Evolutionary conservation across 306 rosid species (phyloP).

Genomic region (Castanea sativa): DNA sequence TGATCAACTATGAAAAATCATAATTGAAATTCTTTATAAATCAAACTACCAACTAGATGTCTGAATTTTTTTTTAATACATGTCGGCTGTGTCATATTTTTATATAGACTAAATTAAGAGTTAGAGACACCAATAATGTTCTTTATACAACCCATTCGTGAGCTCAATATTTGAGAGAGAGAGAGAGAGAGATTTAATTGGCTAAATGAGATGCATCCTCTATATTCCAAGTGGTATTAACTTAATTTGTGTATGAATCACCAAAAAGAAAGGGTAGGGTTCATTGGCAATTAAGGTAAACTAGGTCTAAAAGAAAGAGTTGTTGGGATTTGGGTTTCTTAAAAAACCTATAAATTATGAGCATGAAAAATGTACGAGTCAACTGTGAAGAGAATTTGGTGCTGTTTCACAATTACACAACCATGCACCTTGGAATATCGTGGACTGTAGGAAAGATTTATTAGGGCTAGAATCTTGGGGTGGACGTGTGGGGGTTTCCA

Average conservation of each 20-base stretch:
- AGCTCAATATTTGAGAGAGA: background rate
- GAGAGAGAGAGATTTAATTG: background rate
- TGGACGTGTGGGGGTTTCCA: conserved; percentile 25
- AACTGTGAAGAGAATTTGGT: conserved; percentile 30
- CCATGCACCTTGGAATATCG: conserved; percentile 1
- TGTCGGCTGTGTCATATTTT: conserved; percentile 20
- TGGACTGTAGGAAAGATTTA: background rate
- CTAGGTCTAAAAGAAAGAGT: background rate
- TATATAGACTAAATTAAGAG: conserved; percentile 3
- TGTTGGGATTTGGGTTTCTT: background rate
- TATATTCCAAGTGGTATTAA: background rate
- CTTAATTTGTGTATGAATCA: background rate
- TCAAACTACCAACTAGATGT: background rate
- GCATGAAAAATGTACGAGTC: conserved; percentile 5
- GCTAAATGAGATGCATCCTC: background rate
- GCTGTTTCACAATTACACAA: conserved; percentile 3
- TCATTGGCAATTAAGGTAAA: background rate
- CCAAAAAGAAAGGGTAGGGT: background rate
- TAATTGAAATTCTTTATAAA: background rate
- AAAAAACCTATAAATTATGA: background rate
- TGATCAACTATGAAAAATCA: background rate
- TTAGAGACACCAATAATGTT: conserved; percentile 3
- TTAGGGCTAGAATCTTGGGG: conserved; percentile 33
- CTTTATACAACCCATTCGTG: background rate
- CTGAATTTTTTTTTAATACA: background rate